phyloP scores from a whole-genome alignment of 1,139 yeast species.

The Zygoascus hellenicus region DNA sequence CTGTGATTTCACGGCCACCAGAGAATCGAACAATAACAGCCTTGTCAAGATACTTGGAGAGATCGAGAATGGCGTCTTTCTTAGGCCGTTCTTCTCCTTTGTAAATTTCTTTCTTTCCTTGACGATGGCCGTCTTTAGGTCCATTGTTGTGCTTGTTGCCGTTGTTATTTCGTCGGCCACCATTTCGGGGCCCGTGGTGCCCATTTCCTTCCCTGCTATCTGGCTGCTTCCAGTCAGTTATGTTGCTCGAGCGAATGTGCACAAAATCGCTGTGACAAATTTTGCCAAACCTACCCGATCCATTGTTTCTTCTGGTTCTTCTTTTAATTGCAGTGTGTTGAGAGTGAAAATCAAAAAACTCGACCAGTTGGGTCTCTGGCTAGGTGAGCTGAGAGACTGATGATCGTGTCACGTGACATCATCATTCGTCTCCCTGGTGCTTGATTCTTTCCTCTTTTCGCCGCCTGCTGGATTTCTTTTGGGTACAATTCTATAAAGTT shows the following conservation, averaged over 20 bases:
- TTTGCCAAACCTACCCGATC: neutral
- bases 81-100: slow-evolving; percentile 63
- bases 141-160: slow-evolving; percentile 8
- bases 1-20: slow-evolving; percentile 82
- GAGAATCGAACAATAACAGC: slow-evolving; percentile 70
- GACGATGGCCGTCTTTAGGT: slow-evolving; percentile 13
- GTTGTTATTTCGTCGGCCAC: slow-evolving; percentile 10
- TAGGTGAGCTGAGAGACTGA: no score
- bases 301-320: neutral
- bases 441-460: no score
- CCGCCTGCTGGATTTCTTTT: no score
- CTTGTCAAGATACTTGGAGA: slow-evolving; percentile 71
- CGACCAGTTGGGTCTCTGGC: no score
- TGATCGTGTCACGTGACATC: no score
- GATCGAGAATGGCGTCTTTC: slow-evolving; percentile 83
- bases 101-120: slow-evolving; percentile 27
- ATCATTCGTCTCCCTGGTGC: no score
- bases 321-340: neutral
- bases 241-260: neutral
- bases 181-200: neutral
- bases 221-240: neutral
- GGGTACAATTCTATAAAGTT: no score
- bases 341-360: no score
- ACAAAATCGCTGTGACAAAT: no score
- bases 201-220: slow-evolving; percentile 2